phyloP scores from a whole-genome alignment of 2,329 filamentous ascomycete species.

The Hyphodiscus sp. region DNA sequence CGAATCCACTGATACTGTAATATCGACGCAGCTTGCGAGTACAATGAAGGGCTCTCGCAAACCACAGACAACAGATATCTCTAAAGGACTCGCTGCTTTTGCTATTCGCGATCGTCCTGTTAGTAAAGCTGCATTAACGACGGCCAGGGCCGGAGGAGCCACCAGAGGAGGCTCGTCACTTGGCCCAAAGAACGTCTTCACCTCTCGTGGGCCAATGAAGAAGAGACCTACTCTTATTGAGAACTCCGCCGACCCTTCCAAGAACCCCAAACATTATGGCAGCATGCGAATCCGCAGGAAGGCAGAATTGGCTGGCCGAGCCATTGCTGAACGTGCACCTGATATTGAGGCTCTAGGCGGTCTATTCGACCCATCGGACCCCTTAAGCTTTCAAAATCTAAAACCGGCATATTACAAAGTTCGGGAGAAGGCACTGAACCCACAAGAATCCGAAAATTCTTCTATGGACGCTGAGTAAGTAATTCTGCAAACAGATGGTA shows the following conservation, averaged over 20 bases:
- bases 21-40: background rate
- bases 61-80: conserved; percentile 7
- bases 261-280: conserved; percentile 36
- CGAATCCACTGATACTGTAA: background rate
- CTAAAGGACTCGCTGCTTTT: background rate
- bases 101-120: conserved; percentile 1
- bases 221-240: conserved; percentile 13
- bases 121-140: background rate
- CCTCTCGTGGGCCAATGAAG: conserved; percentile 7
- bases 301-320: conserved; percentile 37
- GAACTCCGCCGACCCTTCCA: conserved; percentile 35
- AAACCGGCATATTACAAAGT: conserved; percentile 9
- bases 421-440: background rate
- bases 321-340: conserved; percentile 38
- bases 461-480: background rate
- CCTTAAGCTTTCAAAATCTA: conserved; percentile 9
- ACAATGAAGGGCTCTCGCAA: background rate
- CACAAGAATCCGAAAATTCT: background rate
- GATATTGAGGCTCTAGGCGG: conserved; percentile 29
- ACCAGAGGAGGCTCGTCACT: conserved; percentile 16
- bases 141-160: conserved; percentile 12
- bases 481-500: too few species aligned
- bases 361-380: conserved; percentile 21
- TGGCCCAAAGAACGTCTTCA: conserved; percentile 21
- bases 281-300: conserved; percentile 34